Base-by-base conservation (phyloP, 257 asterid species). In the Orobanche coerulescens region DNA sequence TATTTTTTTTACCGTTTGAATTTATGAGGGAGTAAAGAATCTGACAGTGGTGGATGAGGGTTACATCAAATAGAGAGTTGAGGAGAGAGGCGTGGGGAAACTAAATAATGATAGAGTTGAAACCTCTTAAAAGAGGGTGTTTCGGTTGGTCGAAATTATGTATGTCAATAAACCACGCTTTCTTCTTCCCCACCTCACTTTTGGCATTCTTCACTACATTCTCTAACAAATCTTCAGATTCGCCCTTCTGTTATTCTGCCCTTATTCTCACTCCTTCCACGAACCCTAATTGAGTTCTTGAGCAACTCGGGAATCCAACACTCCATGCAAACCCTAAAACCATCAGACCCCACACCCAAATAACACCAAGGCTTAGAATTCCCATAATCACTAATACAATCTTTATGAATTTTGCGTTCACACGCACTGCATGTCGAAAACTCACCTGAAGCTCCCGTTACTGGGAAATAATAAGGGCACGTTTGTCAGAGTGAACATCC, bases 221-320 rank as follows among this genome's bases (percentile, higher is more conserved):
- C 76, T 64, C 79, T 8, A 58, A 15, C 67, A 30, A 44, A 54
- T 28, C 65, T 65, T 48, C 56, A 33, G 34, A 43, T 53, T 58
- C 78, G 42, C 53, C 69, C 67, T 56, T 70, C 55, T 66, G 62
- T 77, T 43, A 18, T 2, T 67, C 50, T 66, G 37, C 40, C 66
- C 48, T 58, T 73, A 15, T 24, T 61, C 62, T 55, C 72, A 53
- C 76, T 50, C 71, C 48, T 66, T 81, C 74, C 71, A 62, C 33
- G 25, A 61, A 44, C 58, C 62, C 62, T 67, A 66, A 77, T 47
- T 24, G 94, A 78, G 37, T 67, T 81, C 76, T 72, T 84, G 7
- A 86, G 84, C 79, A 55, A 66, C 7, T 78, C 80, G n/a, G 98
- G 98, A 54, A 92, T 82, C 98, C 98, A 92, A 75, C 98, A 92